Evolutionary conservation across 805 yeast genomes (phyloP).

Genomic region (Schwanniomyces occidentalis): DNA sequence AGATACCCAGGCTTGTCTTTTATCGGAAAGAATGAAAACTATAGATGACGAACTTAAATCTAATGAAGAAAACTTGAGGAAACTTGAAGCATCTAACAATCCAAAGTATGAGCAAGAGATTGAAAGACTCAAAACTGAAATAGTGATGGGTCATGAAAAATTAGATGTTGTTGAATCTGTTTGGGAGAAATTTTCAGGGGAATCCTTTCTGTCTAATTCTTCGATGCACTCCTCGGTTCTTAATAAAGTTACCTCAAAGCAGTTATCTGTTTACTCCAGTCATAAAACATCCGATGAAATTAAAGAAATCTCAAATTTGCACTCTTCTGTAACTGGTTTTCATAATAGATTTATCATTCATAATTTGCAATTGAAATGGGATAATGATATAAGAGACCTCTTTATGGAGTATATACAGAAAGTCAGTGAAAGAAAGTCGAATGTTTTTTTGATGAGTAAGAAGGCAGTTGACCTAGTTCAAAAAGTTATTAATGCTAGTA

Average conservation of each 20-base stretch:
- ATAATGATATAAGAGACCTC: slow-evolving; percentile 62
- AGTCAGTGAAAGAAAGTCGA: slow-evolving; percentile 43
- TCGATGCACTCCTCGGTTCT: slow-evolving; percentile 5
- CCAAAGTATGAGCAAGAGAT: slow-evolving; percentile 2
- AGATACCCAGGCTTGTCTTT: slow-evolving; percentile 49
- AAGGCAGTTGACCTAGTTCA: slow-evolving; percentile 52
- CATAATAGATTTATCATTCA: slow-evolving; percentile 74
- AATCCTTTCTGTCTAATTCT: slow-evolving; percentile 4
- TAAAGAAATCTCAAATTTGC: slow-evolving; percentile 19
- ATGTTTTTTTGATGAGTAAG: slow-evolving; percentile 46
- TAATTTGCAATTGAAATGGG: slow-evolving; percentile 77
- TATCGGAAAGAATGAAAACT: slow-evolving; percentile 22
- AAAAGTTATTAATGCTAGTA: slow-evolving; percentile 30
- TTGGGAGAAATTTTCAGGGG: slow-evolving; percentile 17
- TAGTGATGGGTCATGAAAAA: slow-evolving; percentile 17
- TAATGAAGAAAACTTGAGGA: slow-evolving; percentile 21
- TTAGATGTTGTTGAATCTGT: slow-evolving; percentile 25
- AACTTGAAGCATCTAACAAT: slow-evolving; percentile 15
- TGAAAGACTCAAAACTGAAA: slow-evolving; percentile 5
- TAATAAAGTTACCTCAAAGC: slow-evolving; percentile 14
- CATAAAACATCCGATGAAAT: slow-evolving; percentile 26
- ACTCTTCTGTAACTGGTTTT: slow-evolving; percentile 37
- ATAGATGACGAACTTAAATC: slow-evolving; percentile 27
- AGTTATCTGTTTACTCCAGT: slow-evolving; percentile 31
- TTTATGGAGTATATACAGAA: slow-evolving; percentile 57